Base-by-base conservation (phyloP, 2,329 filamentous ascomycete species). In the Hymenotorrendiella dingleyae region DNA sequence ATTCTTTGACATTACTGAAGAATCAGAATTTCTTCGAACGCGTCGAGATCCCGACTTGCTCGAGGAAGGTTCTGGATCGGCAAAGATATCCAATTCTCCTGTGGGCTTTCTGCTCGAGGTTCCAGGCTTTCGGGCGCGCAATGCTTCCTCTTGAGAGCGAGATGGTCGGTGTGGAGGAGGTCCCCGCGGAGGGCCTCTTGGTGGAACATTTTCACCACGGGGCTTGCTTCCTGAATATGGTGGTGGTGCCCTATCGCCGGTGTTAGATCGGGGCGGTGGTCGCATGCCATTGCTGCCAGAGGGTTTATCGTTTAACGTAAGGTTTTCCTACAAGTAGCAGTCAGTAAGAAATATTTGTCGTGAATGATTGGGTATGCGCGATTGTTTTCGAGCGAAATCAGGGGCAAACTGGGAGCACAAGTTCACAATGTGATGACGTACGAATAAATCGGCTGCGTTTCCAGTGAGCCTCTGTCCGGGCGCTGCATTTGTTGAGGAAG, bases 21-120 rank as follows among this genome's bases (percentile, higher is more conserved):
- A 87, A 45, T 91, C 86, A 3, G 86, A 91, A 62, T 90, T 89
- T 54, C 86, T 78, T 54, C 85, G 78, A 14, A 75, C 72, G 16
- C 81, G 75, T 43, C 72, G 66, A 34, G 70, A 37, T 27, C 65
- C 62, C 28, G 60, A 56, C 46, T 67, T 67, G 22, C 64, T 52
- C 5, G 62, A 52, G 4, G 62, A 57, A 14, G 51, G 50, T 35
- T 45, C 36, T n/a, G 55, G 62, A 50, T 57, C 58, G 16, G 60
- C 59, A 43, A 62, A 63, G n/a, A 62, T 60, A 35, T 63, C 55
- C 4, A 59, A 39, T 28, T 57, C 56, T 36, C 43, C 51, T 28
- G 45, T 38, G 33, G 42, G 52, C 23, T 38, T 47, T 24, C 51
- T 42, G 41, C 40, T 49, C 54, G 66, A 54, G 37, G 64, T 60